phyloP scores from a whole-genome alignment of 2,329 filamentous ascomycete species.

The Colletotrichum cordylinicola region DNA sequence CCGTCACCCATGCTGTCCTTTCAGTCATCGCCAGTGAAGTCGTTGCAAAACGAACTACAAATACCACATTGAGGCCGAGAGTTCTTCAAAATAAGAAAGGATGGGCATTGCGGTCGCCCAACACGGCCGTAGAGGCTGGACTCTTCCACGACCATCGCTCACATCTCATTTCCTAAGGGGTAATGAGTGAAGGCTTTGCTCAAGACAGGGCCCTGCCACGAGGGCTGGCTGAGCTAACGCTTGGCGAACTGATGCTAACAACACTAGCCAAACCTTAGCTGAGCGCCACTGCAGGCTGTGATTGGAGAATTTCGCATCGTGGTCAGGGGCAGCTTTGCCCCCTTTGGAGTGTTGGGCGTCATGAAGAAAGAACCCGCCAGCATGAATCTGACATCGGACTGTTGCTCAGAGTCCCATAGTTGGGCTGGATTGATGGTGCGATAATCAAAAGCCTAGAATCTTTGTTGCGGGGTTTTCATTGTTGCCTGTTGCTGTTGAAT shows the following conservation, averaged over 20 bases:
- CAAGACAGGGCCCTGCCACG: not conserved
- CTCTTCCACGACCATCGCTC: not conserved
- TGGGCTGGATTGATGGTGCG: not conserved
- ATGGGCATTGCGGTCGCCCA: not conserved
- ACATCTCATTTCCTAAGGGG: not conserved
- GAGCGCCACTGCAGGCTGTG: not conserved
- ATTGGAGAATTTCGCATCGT: not conserved
- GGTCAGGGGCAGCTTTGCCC: not conserved
- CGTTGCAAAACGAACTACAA: not conserved
- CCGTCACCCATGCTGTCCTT: not conserved
- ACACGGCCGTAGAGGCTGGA: not conserved
- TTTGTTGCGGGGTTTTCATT: not conserved
- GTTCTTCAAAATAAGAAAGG: not conserved
- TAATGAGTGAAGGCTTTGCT: not conserved
- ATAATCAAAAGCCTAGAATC: not conserved
- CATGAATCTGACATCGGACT: not conserved
- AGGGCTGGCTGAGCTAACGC: not conserved
- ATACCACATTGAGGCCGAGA: not conserved
- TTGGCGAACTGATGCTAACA: not conserved
- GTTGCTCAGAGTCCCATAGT: not conserved
- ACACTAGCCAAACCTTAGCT: constrained; percentile 12
- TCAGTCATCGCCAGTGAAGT: not conserved
- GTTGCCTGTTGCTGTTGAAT: not conserved
- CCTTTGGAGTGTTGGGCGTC: not conserved
- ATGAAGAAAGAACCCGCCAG: not conserved